These are phyloP conservation scores for Lepidium aucheri DNA, from an alignment of 345 rosid genomes.

Conservation along the genomic window DNA sequence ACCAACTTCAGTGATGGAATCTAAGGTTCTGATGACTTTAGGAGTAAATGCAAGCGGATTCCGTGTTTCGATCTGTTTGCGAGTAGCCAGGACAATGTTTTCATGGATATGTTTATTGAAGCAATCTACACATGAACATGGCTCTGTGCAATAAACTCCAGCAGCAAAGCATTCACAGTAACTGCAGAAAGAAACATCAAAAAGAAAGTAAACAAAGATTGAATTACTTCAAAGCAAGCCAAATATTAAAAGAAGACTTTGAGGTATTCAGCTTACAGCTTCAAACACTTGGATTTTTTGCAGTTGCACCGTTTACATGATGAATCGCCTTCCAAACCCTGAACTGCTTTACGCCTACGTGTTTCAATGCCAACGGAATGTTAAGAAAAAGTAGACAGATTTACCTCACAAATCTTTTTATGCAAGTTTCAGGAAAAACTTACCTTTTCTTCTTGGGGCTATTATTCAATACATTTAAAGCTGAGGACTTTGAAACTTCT, in stretches of 20 bases:
- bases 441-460: constrained; percentile 80
- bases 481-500: not conserved
- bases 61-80: constrained; percentile 85
- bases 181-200: constrained; percentile 8
- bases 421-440: constrained; percentile 8
- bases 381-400: not conserved
- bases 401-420: not conserved
- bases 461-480: constrained; percentile 34
- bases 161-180: constrained; percentile 93
- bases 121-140: constrained; percentile 85
- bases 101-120: constrained; percentile 79
- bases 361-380: not conserved
- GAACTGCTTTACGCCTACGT: constrained; percentile 53
- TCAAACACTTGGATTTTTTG: constrained; percentile 84
- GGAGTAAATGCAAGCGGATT: constrained; percentile 97
- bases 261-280: constrained; percentile 63
- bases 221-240: constrained; percentile 17
- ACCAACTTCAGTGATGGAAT: constrained; percentile 43
- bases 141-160: constrained; percentile 81
- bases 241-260: not conserved
- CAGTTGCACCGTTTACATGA: constrained; percentile 94
- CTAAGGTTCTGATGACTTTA: constrained; percentile 63
- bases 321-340: constrained; percentile 44
- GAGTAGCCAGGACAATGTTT: constrained; percentile 76
- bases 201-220: constrained; percentile 14